phyloP scores from a whole-genome alignment of 148 eudicot genomes.

The Heliamphora exappendiculata region DNA sequence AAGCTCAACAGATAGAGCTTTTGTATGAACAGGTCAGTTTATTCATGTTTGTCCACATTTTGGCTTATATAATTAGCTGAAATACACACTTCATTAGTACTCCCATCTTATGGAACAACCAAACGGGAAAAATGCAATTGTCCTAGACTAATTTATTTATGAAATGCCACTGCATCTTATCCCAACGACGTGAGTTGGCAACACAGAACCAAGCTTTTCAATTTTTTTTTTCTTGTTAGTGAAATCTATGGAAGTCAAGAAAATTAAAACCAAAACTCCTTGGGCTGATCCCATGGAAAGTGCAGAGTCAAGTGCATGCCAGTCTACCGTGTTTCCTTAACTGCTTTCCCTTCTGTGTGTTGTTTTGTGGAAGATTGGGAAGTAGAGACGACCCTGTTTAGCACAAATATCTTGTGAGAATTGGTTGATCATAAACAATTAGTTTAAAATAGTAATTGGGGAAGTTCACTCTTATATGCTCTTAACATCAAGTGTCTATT shows the following conservation, averaged over 20 bases:
- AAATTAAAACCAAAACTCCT: not conserved
- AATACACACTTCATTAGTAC: not conserved
- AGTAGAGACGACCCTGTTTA: not conserved
- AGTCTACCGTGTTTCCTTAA: not conserved
- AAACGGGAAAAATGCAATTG: too few species aligned
- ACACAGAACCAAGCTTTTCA: too few species aligned
- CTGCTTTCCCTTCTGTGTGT: not conserved
- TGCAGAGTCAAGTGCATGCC: not conserved
- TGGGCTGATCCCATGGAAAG: not conserved
- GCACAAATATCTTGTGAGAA: not conserved
- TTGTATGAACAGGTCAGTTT: constrained; percentile 79
- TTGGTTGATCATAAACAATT: not conserved
- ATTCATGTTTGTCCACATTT: not conserved
- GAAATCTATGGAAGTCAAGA: not conserved
- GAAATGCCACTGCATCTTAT: too few species aligned
- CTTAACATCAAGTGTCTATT: not conserved
- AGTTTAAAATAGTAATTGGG: not conserved
- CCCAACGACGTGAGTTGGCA: too few species aligned
- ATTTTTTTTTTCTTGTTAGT: too few species aligned
- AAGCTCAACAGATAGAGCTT: constrained; percentile 82
- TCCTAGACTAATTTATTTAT: too few species aligned
- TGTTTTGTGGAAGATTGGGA: not conserved
- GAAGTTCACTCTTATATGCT: not conserved
- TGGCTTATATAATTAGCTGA: not conserved
- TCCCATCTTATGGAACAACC: not conserved